phyloP scores from a whole-genome alignment of 2,329 filamentous ascomycete genomes.

The Arachnopeziza araneosa region DNA sequence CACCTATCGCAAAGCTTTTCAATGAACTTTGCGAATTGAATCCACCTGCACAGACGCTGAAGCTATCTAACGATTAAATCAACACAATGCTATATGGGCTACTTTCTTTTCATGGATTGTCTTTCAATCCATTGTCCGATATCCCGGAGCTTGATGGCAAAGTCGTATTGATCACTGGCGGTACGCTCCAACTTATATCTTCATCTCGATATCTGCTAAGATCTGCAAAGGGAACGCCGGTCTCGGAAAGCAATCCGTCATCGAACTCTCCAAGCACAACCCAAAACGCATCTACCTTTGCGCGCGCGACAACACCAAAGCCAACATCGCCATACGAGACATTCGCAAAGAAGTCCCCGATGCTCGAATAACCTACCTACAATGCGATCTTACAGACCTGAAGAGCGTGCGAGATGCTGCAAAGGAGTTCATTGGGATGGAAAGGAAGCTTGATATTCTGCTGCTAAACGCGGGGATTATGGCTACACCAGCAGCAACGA shows the following conservation, averaged over 20 bases:
- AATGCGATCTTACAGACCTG: conserved; percentile 39
- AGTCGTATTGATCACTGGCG: conserved; percentile 10
- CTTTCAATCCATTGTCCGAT: conserved; percentile 6
- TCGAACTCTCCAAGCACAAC: conserved; percentile 36
- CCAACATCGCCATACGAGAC: conserved; percentile 23
- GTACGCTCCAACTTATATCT: not conserved
- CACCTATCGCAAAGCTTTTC: not conserved
- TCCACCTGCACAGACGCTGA: not conserved
- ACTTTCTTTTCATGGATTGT: not conserved
- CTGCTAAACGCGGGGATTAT: conserved; percentile 43
- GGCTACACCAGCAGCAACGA: conserved; percentile 34
- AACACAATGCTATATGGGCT: conserved; percentile 1
- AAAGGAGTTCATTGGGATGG: conserved; percentile 31
- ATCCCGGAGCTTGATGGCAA: conserved; percentile 6
- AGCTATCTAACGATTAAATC: not conserved
- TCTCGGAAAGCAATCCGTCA: conserved; percentile 38
- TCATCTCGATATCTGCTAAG: not conserved
- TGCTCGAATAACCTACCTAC: conserved; percentile 13
- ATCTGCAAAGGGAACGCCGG: conserved; percentile 35
- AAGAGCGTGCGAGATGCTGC: conserved; percentile 38
- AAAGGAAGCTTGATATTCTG: conserved; percentile 38
- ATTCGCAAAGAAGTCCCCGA: conserved; percentile 7
- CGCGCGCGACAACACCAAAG: conserved; percentile 33
- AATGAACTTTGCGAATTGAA: not conserved
- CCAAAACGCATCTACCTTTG: conserved; percentile 34